These are phyloP conservation scores for Yamadazyma mexicana DNA, from an alignment of 1,139 yeast genomes.

Conservation along the genomic window DNA sequence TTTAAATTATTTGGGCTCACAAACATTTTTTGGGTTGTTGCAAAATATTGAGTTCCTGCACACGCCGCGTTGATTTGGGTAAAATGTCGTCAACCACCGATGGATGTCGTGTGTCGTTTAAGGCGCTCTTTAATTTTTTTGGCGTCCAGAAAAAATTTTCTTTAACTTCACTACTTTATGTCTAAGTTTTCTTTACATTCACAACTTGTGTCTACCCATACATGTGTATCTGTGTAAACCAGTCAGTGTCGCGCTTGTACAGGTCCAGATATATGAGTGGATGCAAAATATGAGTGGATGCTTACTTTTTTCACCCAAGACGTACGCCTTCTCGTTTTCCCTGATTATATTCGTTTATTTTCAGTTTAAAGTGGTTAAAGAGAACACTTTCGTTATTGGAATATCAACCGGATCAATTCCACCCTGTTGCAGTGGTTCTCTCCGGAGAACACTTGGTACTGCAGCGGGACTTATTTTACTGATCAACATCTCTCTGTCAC, in stretches of 20 bases:
- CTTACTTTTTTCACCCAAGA: too few relatives aligned
- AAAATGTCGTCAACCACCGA: conserved; percentile 5
- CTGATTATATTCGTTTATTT: conserved; percentile 54
- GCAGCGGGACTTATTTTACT: conserved; percentile 41
- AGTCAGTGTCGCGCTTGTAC: not conserved
- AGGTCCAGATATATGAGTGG: not conserved
- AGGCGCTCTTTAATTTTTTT: not conserved
- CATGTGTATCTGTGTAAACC: too few relatives aligned
- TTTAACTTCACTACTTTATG: not conserved
- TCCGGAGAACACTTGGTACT: conserved; percentile 19
- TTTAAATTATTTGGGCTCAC: not conserved
- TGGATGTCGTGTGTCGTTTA: not conserved
- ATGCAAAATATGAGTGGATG: conserved; percentile 1
- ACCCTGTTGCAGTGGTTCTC: conserved; percentile 36
- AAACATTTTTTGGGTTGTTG: conserved; percentile 5
- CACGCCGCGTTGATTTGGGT: conserved; percentile 1
- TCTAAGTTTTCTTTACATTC: too few relatives aligned
- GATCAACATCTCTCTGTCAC: conserved; percentile 29
- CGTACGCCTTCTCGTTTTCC: conserved; percentile 51
- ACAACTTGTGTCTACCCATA: too few relatives aligned
- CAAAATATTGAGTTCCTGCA: conserved; percentile 4
- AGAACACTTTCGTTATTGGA: conserved; percentile 50
- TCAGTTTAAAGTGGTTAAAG: conserved; percentile 51
- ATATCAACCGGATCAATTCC: conserved; percentile 46
- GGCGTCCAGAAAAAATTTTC: not conserved